Conservation (phyloP, 805 yeast genomes). For the Candida parachauliodes region DNA sequence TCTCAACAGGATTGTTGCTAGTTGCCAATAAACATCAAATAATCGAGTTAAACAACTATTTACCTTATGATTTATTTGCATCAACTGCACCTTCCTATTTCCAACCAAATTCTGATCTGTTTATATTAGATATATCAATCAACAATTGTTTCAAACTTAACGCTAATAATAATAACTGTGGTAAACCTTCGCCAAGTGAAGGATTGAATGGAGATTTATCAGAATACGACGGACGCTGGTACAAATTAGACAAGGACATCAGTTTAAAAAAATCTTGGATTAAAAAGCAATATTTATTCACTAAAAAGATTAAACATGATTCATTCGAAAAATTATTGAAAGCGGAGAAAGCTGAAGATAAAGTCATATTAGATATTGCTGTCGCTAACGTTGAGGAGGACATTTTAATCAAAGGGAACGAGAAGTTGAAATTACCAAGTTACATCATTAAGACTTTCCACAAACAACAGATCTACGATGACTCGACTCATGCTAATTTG, state of each 20-base stretch:
- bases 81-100: conserved; percentile 33
- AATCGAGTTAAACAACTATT: conserved; percentile 18
- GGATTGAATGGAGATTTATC: conserved; percentile 24
- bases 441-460: conserved; percentile 28
- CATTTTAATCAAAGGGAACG: conserved; percentile 34
- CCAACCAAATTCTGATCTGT: conserved; percentile 37
- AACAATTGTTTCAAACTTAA: conserved; percentile 25
- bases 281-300: conserved; percentile 35
- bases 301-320: conserved; percentile 22
- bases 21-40: conserved; percentile 40
- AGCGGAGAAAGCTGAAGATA: conserved; percentile 5
- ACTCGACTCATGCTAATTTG: conserved; percentile 20
- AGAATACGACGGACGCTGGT: conserved; percentile 30
- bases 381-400: conserved; percentile 32
- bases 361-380: conserved; percentile 39
- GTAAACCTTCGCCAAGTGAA: conserved; percentile 19
- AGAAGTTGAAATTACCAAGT: conserved; percentile 26
- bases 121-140: conserved; percentile 40
- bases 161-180: conserved; percentile 21
- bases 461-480: conserved; percentile 22
- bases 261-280: conserved; percentile 43
- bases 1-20: conserved; percentile 23
- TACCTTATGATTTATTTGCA: conserved; percentile 26
- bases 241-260: conserved; percentile 45
- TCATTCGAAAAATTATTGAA: conserved; percentile 13